phyloP scores from a whole-genome alignment of 1,284 basidiomycete genomes.

The Heterobasidion parviporum region DNA sequence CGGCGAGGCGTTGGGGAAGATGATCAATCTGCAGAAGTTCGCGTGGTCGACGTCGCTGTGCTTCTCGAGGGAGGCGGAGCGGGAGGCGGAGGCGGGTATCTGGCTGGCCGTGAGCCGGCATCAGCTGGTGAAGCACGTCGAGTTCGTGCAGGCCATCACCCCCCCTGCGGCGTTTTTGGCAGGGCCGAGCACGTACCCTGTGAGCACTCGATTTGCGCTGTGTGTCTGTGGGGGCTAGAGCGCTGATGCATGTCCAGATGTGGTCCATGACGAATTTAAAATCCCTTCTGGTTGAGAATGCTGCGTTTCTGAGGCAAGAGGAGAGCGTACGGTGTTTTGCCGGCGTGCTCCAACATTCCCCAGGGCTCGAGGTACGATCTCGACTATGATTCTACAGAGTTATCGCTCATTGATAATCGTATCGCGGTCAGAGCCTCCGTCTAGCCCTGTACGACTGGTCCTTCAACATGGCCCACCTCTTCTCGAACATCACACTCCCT shows the following conservation, averaged over 20 bases:
- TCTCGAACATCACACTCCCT: conserved; percentile 2
- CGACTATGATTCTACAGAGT: not conserved
- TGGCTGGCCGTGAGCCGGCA: not conserved
- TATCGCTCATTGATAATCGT: not conserved
- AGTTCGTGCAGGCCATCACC: conserved; percentile 3
- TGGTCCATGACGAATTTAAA: conserved; percentile 8
- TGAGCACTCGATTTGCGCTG: not conserved
- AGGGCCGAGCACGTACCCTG: not conserved
- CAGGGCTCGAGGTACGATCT: conserved; percentile 5
- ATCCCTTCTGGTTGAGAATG: conserved; percentile 3
- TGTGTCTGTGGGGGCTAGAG: not conserved
- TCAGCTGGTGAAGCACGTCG: not conserved
- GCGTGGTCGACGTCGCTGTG: not conserved
- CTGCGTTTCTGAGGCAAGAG: conserved; percentile 2
- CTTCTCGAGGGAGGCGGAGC: not conserved
- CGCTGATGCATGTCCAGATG: not conserved
- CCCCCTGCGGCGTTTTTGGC: not conserved
- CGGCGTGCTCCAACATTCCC: conserved; percentile 5
- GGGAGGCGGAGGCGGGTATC: conserved; percentile 1
- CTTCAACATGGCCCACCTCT: conserved; percentile 3
- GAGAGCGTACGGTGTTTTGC: conserved; percentile 5
- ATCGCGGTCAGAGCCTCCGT: not conserved
- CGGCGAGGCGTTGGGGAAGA: not conserved
- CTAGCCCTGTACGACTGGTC: conserved; percentile 2
- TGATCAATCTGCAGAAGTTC: not conserved